Evolutionary conservation across 2,329 filamentous ascomycete genomes (phyloP).

Genomic region (Passalora sequoiae): DNA sequence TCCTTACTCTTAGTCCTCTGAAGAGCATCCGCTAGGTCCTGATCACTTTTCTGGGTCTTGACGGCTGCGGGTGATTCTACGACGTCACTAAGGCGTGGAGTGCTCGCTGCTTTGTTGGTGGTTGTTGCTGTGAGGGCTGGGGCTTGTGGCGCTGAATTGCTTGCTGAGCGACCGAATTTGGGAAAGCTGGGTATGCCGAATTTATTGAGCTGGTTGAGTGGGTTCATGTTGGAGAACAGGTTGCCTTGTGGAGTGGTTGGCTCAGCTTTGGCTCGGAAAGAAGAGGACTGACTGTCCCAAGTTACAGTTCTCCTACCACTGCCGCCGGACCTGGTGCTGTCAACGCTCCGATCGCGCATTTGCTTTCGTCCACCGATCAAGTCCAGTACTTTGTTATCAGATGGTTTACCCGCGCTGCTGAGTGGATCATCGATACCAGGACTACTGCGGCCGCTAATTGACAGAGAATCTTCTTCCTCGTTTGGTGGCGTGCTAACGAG

Average conservation of each 20-base stretch:
- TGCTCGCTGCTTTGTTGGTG: conserved; percentile 17
- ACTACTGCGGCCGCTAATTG: conserved; percentile 33
- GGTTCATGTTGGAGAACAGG: conserved; percentile 29
- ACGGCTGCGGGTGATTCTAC: conserved; percentile 24
- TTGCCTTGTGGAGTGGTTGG: conserved; percentile 19
- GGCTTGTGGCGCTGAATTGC: neutral
- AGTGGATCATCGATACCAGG: conserved; percentile 31
- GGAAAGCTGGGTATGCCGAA: conserved; percentile 34
- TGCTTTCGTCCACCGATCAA: conserved; percentile 63
- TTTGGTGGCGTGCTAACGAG: conserved; percentile 65
- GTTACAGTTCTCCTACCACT: conserved; percentile 44
- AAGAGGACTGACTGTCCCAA: conserved; percentile 23
- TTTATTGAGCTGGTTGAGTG: conserved; percentile 35
- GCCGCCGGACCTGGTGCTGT: conserved; percentile 62
- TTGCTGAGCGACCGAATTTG: conserved; percentile 32
- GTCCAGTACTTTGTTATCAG: conserved; percentile 60
- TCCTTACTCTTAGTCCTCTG: conserved; percentile 15
- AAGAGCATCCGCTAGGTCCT: neutral
- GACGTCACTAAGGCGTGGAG: conserved; percentile 25
- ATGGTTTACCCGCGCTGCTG: conserved; percentile 22
- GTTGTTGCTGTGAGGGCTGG: conserved; percentile 15
- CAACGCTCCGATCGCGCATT: conserved; percentile 67
- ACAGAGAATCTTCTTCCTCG: conserved; percentile 31
- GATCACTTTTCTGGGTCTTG: conserved; percentile 3
- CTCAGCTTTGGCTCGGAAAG: conserved; percentile 13